Conservation (phyloP, 306 rosid genomes). For the Cicer cuneatum region DNA sequence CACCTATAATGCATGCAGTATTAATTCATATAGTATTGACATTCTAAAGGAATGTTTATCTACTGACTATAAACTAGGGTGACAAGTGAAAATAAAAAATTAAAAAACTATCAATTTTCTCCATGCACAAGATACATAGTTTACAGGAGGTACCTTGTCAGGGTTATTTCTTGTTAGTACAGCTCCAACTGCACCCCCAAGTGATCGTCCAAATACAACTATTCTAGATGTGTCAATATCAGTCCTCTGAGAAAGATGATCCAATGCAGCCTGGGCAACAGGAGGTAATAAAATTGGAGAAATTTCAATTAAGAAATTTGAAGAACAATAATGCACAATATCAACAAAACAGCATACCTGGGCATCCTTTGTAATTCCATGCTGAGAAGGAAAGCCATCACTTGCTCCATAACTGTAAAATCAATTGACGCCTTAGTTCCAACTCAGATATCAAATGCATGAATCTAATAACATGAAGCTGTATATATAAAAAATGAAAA, state of each 20-base stretch:
- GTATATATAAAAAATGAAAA: conserved; percentile 9
- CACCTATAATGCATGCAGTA: conserved; percentile 1
- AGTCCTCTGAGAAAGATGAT: conserved; percentile 90
- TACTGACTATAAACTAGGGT: background rate
- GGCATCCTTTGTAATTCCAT: conserved; percentile 88
- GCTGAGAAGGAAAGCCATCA: conserved; percentile 98
- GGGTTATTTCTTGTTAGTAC: conserved; percentile 84
- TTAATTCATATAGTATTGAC: conserved; percentile 7
- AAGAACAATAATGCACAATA: conserved; percentile 13
- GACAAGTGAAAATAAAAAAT: conserved; percentile 36
- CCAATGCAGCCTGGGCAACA: conserved; percentile 84
- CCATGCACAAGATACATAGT: conserved; percentile 21
- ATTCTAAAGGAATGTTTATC: conserved; percentile 17
- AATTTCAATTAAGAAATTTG: background rate
- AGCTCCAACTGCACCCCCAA: conserved; percentile 99
- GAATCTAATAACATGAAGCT: conserved; percentile 6
- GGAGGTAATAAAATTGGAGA: conserved; percentile 31
- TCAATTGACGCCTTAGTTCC: conserved; percentile 39
- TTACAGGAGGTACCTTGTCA: conserved; percentile 71
- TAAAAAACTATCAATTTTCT: conserved; percentile 18
- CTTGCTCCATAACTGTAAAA: conserved; percentile 88
- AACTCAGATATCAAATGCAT: conserved; percentile 40
- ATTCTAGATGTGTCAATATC: conserved; percentile 93
- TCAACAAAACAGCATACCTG: conserved; percentile 63
- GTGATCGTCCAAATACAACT: conserved; percentile 96